phyloP scores from a whole-genome alignment of 345 rosid genomes.

The Eucalyptus curtisii region DNA sequence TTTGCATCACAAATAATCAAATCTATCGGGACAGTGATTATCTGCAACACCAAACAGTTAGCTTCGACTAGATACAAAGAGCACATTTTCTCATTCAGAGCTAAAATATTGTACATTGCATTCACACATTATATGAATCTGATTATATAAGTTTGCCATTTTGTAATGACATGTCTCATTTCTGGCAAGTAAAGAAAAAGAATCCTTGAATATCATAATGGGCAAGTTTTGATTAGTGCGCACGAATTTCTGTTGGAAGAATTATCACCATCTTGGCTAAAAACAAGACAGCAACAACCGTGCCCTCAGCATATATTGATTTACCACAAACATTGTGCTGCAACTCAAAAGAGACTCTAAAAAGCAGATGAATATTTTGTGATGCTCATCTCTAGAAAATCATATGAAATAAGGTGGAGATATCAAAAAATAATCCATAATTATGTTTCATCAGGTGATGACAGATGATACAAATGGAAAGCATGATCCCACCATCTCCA shows the following conservation, averaged over 20 bases:
- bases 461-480: slow-evolving; percentile 75
- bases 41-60: background rate
- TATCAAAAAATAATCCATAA: background rate
- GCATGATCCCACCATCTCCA: slow-evolving; percentile 91
- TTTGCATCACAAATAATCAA: too few relatives aligned
- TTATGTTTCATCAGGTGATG: slow-evolving; percentile 87
- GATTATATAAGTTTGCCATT: background rate
- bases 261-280: too few relatives aligned
- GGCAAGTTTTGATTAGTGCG: background rate
- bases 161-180: background rate
- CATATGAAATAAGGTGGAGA: background rate
- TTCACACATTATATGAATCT: background rate
- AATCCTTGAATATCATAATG: background rate
- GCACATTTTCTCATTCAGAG: background rate
- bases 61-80: background rate
- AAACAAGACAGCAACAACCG: slow-evolving; percentile 72
- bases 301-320: slow-evolving; percentile 92
- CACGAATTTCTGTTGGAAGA: background rate
- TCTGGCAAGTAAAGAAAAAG: background rate
- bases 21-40: background rate
- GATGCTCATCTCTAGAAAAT: background rate
- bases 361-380: background rate
- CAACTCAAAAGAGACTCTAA: slow-evolving; percentile 90
- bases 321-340: slow-evolving; percentile 96
- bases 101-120: background rate